Evolutionary conservation across 306 rosid genomes (phyloP).

Genomic region (Cucumis melo): DNA sequence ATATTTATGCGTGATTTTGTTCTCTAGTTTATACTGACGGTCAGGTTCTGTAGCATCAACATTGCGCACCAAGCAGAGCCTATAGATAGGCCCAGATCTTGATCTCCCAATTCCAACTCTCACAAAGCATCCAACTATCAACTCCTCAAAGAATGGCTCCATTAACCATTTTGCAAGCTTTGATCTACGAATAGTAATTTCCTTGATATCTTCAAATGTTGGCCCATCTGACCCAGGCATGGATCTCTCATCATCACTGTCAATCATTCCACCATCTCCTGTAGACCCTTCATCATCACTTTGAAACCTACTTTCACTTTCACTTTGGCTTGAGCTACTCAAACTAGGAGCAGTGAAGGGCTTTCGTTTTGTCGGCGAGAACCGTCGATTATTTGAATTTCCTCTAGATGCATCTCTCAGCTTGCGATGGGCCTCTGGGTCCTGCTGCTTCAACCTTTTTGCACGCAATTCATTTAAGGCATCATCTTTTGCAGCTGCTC

Average conservation of each 20-base stretch:
- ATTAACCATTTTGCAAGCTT: conserved; percentile 81
- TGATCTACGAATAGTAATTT: conserved; percentile 67
- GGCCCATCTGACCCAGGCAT: conserved; percentile 41
- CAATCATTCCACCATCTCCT: conserved; percentile 60
- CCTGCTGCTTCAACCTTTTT: conserved; percentile 81
- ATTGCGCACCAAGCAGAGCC: conserved; percentile 83
- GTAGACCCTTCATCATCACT: conserved; percentile 68
- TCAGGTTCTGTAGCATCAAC: conserved; percentile 79
- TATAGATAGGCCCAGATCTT: conserved; percentile 57
- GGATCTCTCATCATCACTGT: conserved; percentile 67
- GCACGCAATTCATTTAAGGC: conserved; percentile 89
- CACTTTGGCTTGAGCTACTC: conserved; percentile 76
- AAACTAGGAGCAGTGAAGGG: conserved; percentile 38
- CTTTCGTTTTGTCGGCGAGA: conserved; percentile 39
- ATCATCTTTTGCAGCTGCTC: conserved; percentile 83
- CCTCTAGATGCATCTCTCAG: conserved; percentile 44
- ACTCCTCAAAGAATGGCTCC: conserved; percentile 96
- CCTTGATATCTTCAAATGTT: conserved; percentile 64
- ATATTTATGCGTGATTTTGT: conserved; percentile 66
- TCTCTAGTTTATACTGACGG: conserved; percentile 63
- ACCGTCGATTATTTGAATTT: conserved; percentile 26
- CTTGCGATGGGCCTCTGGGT: conserved; percentile 55
- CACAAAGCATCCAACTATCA: conserved; percentile 90
- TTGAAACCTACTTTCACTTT: conserved; percentile 56
- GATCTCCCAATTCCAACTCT: conserved; percentile 94